Evolutionary conservation across 75 land plant genomes (phyloP).

Genomic region (Sequoia sempervirens): DNA sequence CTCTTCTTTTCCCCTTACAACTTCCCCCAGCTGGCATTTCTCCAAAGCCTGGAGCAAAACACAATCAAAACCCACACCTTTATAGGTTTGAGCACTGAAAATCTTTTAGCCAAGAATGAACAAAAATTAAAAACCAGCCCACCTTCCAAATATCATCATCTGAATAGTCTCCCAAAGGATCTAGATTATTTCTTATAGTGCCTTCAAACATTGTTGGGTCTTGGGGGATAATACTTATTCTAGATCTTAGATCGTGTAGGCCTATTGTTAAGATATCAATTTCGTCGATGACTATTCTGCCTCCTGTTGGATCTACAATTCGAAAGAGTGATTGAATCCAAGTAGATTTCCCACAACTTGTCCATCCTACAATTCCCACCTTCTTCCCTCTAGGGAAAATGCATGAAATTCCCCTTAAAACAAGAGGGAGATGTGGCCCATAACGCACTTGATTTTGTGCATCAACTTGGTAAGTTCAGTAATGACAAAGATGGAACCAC

Average conservation of each 20-base stretch:
- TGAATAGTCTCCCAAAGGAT: conserved; percentile 64
- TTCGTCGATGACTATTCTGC: conserved; percentile 30
- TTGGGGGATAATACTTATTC: conserved; percentile 83
- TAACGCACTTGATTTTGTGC: conserved; percentile 22
- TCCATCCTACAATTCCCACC: conserved; percentile 38
- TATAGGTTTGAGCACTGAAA: too few relatives aligned
- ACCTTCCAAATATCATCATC: conserved; percentile 90
- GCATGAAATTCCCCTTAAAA: conserved; percentile 26
- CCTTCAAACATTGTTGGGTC: conserved; percentile 85
- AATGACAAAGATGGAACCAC: neutral
- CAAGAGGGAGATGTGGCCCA: conserved; percentile 28
- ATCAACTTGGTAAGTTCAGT: neutral
- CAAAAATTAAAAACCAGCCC: neutral
- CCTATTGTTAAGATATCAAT: conserved; percentile 62
- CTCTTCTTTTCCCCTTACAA: conserved; percentile 15
- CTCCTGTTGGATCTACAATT: conserved; percentile 36
- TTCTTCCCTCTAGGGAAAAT: conserved; percentile 25
- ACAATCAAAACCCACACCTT: neutral
- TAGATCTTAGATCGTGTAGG: conserved; percentile 61
- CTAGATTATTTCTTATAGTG: conserved; percentile 68
- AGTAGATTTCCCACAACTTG: conserved; percentile 43
- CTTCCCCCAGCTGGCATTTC: conserved; percentile 26
- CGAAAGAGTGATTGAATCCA: conserved; percentile 38
- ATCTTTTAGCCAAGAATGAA: neutral
- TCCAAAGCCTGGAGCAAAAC: conserved; percentile 11